Conservation (phyloP, 805 yeast genomes). For the Priceomyces melissophilus region DNA sequence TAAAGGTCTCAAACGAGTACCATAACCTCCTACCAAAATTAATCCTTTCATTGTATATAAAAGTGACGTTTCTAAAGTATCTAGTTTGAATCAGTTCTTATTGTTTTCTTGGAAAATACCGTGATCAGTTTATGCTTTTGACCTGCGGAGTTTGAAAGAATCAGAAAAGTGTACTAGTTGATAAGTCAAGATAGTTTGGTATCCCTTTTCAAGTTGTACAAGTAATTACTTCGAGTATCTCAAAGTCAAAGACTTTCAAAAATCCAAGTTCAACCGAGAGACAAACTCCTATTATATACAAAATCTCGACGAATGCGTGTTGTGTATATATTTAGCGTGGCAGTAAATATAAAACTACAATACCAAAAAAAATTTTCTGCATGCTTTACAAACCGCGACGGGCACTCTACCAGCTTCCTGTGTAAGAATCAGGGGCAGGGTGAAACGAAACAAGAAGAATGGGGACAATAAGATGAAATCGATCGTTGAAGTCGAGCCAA, state of each 20-base stretch:
- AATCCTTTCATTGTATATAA: constrained; percentile 74
- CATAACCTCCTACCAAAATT: constrained; percentile 99
- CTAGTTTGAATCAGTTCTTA: too few species aligned
- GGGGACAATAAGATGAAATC: too few species aligned
- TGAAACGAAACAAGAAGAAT: too few species aligned
- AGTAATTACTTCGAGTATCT: neutral
- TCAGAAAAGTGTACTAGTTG: too few species aligned
- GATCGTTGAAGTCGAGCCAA: too few species aligned
- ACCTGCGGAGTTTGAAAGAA: too few species aligned
- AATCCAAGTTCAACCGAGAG: neutral
- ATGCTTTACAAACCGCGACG: constrained; percentile 2
- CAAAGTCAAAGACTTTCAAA: constrained; percentile 3
- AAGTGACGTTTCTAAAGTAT: neutral
- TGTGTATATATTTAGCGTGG: constrained; percentile 8
- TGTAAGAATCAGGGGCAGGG: too few species aligned
- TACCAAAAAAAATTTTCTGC: constrained; percentile 1
- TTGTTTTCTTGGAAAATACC: too few species aligned
- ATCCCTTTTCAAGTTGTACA: too few species aligned
- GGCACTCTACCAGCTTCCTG: neutral
- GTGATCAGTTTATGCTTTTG: too few species aligned
- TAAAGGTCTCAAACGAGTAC: constrained; percentile 99
- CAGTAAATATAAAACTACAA: constrained; percentile 4
- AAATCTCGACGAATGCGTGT: constrained; percentile 5
- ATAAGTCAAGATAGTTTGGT: too few species aligned
- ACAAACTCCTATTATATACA: constrained; percentile 4